Evolutionary conservation across 129 eudicot genomes (phyloP).

Genomic region (Calendula officinalis): DNA sequence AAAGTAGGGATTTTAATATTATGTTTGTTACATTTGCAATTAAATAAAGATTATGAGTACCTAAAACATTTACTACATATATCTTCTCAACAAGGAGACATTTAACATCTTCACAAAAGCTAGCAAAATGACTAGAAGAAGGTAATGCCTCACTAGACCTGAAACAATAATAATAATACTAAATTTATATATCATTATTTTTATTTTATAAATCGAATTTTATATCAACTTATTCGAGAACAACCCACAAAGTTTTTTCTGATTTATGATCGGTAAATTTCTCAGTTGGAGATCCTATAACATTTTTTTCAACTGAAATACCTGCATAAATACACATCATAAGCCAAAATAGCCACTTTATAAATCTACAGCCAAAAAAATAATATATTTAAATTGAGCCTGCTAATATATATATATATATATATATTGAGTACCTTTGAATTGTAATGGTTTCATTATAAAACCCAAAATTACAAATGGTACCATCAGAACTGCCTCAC

Average conservation of each 20-base stretch:
- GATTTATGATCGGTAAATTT: conserved; percentile 31
- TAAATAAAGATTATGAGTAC: conserved; percentile 30
- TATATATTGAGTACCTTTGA: conserved; percentile 50
- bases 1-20: conserved; percentile 4
- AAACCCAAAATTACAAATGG: conserved; percentile 87
- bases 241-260: conserved; percentile 37
- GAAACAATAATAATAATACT: conserved; percentile 15
- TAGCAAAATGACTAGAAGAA: conserved; percentile 31
- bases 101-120: conserved; percentile 55
- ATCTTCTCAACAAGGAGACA: conserved; percentile 59
- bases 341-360: conserved; percentile 6
- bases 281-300: conserved; percentile 14
- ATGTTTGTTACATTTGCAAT: too few species aligned
- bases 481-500: conserved; percentile 70
- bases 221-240: conserved; percentile 13
- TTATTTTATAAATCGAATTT: not conserved
- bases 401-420: not conserved
- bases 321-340: conserved; percentile 24
- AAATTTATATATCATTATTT: not conserved
- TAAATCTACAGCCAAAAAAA: not conserved
- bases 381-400: not conserved
- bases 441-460: conserved; percentile 68
- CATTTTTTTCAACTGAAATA: conserved; percentile 29
- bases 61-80: conserved; percentile 76
- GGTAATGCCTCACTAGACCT: conserved; percentile 36